phyloP scores from a whole-genome alignment of 176 grass and related monocot genomes.

The Oryza glumipatula region DNA sequence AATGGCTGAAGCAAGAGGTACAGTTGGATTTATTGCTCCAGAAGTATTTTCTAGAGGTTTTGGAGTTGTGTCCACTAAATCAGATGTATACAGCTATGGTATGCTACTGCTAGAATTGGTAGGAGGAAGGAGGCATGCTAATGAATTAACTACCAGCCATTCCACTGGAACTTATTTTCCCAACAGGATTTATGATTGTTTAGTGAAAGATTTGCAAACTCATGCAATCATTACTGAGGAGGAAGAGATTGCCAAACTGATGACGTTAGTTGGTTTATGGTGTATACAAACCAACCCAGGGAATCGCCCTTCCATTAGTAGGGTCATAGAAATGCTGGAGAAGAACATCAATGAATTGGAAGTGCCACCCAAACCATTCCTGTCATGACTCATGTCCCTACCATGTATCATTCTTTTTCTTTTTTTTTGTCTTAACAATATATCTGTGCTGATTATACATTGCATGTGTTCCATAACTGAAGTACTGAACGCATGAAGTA shows the following conservation, averaged over 20 bases:
- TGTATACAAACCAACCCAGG: constrained; percentile 45
- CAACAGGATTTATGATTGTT: constrained; percentile 59
- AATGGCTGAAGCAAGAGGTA: constrained; percentile 56
- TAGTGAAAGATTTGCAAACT: constrained; percentile 35
- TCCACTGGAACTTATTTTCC: constrained; percentile 45
- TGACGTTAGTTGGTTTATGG: constrained; percentile 54
- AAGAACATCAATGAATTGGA: constrained; percentile 42
- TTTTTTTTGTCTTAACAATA: neutral
- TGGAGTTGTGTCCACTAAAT: constrained; percentile 58
- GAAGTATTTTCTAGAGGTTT: constrained; percentile 69
- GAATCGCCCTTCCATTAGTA: constrained; percentile 57
- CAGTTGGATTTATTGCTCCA: constrained; percentile 68
- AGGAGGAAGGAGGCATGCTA: constrained; percentile 38
- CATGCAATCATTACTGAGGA: constrained; percentile 1
- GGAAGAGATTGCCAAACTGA: constrained; percentile 41
- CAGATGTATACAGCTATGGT: constrained; percentile 76
- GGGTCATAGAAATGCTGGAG: constrained; percentile 59
- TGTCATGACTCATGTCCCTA: neutral
- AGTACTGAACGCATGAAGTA: neutral
- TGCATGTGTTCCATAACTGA: neutral
- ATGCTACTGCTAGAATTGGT: constrained; percentile 71
- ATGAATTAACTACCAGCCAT: neutral
- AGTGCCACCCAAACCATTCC: constrained; percentile 43
- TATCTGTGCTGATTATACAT: neutral
- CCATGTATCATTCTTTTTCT: neutral